Base-by-base conservation (phyloP, 176 grass and related monocot genomes). In the Typha latifolia region DNA sequence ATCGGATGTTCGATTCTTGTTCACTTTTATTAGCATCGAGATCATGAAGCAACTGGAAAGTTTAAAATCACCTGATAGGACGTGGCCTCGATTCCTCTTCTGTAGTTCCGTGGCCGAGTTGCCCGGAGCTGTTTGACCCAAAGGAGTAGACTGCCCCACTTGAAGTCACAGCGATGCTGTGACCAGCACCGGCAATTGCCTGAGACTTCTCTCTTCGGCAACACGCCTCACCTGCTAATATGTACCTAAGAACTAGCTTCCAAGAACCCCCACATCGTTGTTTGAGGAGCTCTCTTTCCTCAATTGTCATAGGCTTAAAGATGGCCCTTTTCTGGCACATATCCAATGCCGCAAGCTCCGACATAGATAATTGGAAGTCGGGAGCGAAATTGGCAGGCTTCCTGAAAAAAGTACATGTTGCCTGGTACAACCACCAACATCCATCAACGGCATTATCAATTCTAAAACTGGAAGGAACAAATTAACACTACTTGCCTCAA, bases 221-320 rank as follows among this genome's bases (percentile, higher is more conserved):
- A 72, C 87, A 96, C 70, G 81, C 81, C 75, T 96, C 87, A 62
- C 91, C 87, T 49, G 82, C 73, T 67, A 82, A 74, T 80, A 96
- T 87, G 72, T 87, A 96, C 73, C 91, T 87, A 87, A 96, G 87
- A 66, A 90, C 91, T 50, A 96, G 75, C 67, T 96, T 96, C 91
- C 91, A 96, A 72, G 78, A 87, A 32, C 87, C 87, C 0, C 87
- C 81, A 0, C 91, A 90, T 21, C 76, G 62, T 50, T 87, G 81
- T 73, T 90, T 96, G 49, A 96, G 69, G 24, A 78, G 23, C 78
- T 90, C 75, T 72, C 68, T 90, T 63, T 96, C 91, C 73, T 96
- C 75, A 32, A 72, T 24, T 73, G 19, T 65, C 84, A 90, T 85
- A 32, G 86, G 86, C 74, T 90, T 96, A 82, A 96, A 96, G 23